Percentiles rank a stretch among this genome's conserved stretches.
These are phyloP conservation scores for Zea luxurians DNA, from an alignment of 176 grass and related monocot species.

Conservation along the genomic window DNA sequence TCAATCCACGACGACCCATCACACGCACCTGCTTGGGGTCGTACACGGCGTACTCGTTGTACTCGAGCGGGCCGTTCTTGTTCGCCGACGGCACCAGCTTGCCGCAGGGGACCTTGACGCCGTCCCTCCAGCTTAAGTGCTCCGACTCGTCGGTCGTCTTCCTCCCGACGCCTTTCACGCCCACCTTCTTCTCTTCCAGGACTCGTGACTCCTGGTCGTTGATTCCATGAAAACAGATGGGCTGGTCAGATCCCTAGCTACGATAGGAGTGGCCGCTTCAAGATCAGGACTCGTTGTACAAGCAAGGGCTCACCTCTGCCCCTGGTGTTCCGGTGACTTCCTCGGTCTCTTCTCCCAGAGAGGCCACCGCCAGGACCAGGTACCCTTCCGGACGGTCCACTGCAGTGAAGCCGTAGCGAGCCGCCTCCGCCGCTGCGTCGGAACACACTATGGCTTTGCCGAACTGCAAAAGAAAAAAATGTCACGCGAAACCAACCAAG, in stretches of 20 bases:
- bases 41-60: slow-evolving; percentile 79
- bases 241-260: background rate
- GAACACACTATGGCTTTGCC: slow-evolving; percentile 77
- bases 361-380: slow-evolving; percentile 56
- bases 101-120: slow-evolving; percentile 75
- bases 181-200: slow-evolving; percentile 53
- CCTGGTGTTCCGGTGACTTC: slow-evolving; percentile 54
- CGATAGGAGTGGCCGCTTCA: background rate
- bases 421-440: slow-evolving; percentile 69
- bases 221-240: too few species aligned
- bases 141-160: slow-evolving; percentile 64
- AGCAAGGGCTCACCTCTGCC: slow-evolving; percentile 29
- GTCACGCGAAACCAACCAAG: background rate
- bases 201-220: slow-evolving; percentile 34
- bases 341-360: slow-evolving; percentile 58
- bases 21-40: slow-evolving; percentile 64
- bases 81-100: slow-evolving; percentile 63
- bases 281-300: too few species aligned
- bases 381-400: slow-evolving; percentile 71
- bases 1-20: background rate
- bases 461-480: slow-evolving; percentile 40
- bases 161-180: slow-evolving; percentile 68
- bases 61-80: slow-evolving; percentile 62
- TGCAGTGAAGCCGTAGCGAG: slow-evolving; percentile 72
- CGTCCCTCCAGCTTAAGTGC: slow-evolving; percentile 75